Conservation (phyloP, 768 basidiomycete species). For the Brasilioporus rufonigricans region DNA sequence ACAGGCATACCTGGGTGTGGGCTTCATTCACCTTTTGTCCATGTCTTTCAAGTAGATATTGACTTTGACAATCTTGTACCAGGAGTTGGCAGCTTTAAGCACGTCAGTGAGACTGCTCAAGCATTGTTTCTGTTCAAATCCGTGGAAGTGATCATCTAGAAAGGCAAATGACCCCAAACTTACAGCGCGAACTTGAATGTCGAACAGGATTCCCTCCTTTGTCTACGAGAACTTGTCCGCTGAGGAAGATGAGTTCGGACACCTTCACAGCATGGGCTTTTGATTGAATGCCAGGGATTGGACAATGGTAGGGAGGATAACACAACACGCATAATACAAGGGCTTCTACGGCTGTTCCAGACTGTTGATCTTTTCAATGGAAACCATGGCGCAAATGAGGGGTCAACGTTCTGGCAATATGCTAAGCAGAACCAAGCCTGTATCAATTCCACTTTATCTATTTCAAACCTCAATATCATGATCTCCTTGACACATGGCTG, state of each 20-base stretch:
- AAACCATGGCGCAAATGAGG: slow-evolving; percentile 34
- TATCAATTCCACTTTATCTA: not conserved
- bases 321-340: slow-evolving; percentile 11
- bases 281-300: not conserved
- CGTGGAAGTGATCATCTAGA: not conserved
- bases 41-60: slow-evolving; percentile 64
- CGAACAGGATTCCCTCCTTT: slow-evolving; percentile 47
- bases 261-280: slow-evolving; percentile 57
- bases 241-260: slow-evolving; percentile 58
- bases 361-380: slow-evolving; percentile 56
- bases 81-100: slow-evolving; percentile 51
- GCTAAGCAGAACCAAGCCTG: not conserved
- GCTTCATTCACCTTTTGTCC: slow-evolving; percentile 58
- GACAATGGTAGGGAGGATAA: not conserved
- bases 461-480: not conserved
- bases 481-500: slow-evolving; percentile 1
- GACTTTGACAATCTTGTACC: slow-evolving; percentile 57
- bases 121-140: slow-evolving; percentile 47
- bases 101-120: slow-evolving; percentile 54
- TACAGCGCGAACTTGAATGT: slow-evolving; percentile 59
- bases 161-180: slow-evolving; percentile 8
- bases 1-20: slow-evolving; percentile 46
- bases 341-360: slow-evolving; percentile 36
- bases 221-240: slow-evolving; percentile 57
- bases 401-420: not conserved